A percentile compares a stretch with the other conserved stretches of the same genome.
Evolutionary conservation across 768 basidiomycete genomes (phyloP).

Genomic region (Agaricus sinodeliciosus): DNA sequence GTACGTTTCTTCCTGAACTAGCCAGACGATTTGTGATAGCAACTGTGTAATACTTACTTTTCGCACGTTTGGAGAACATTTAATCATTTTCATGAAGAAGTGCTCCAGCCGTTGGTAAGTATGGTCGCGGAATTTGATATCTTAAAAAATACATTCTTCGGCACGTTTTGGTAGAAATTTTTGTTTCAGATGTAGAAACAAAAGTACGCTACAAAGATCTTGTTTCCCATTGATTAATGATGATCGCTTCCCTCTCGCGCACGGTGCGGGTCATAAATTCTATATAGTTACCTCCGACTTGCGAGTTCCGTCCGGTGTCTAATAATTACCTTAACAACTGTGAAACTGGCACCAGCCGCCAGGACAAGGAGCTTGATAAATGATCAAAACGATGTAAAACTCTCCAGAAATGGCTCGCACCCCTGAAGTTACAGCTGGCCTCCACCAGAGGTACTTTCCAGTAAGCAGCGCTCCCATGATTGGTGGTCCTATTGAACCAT

Average conservation of each 20-base stretch:
- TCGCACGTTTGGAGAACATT: too few relatives aligned
- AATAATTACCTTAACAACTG: neutral
- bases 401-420: neutral
- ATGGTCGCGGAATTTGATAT: too few relatives aligned
- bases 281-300: neutral
- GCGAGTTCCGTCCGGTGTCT: neutral
- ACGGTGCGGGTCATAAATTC: neutral
- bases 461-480: conserved; percentile 15
- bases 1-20: too few relatives aligned
- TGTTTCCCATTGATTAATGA: too few relatives aligned
- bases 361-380: neutral
- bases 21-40: too few relatives aligned
- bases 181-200: too few relatives aligned
- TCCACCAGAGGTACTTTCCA: conserved; percentile 11
- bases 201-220: too few relatives aligned
- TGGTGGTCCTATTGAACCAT: conserved; percentile 10
- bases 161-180: too few relatives aligned
- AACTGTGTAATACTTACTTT: too few relatives aligned
- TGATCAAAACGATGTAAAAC: neutral
- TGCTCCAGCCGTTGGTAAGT: too few relatives aligned
- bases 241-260: neutral
- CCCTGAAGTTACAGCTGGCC: conserved; percentile 13
- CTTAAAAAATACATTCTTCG: too few relatives aligned
- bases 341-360: neutral
- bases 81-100: too few relatives aligned